Base-by-base conservation (phyloP, 2,329 filamentous ascomycete genomes). In the Ceratocystis diversiconidia region DNA sequence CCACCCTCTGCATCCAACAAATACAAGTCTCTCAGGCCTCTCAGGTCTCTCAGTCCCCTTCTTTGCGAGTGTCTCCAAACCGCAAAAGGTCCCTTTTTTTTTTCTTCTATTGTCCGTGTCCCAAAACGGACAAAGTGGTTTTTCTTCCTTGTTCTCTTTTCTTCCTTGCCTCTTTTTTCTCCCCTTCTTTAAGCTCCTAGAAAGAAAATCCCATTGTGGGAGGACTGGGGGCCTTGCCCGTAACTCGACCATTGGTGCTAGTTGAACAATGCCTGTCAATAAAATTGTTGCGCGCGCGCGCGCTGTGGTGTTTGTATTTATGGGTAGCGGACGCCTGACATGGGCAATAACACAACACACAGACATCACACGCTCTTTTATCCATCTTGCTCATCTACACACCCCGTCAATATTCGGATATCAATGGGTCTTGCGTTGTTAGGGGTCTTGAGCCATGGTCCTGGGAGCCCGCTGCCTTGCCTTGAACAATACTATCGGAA, bases 111-210 rank as follows among this genome's bases (percentile, higher is more conserved):
- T 57, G 52, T 57, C 12, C 17, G 22, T 57, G 52, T 57, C 52
- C 28, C 52, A 32, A 57, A 57, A 30, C 52, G 10, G 52, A 57
- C 52, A 57, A 57, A 57, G 52, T 57, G 52, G 22, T 57, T 57
- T 57, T 57, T 57, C 30, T 28, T 12, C 22, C 48, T 57, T 30
- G 48, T 25, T 25, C 22, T 25, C 22, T 57, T 57, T 57, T 57
- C 30, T 28, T 12, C 22, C 48, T 57, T 30, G 48, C 25, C 22
- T 12, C 52, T 32, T 22, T 17, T n/a, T 1, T 32, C 22, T 4
- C 12, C 2, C 50, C 22, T 52, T 50, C 4, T 55, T 25, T 22
- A 52, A 52, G 22, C 48, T 19, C 10, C n/a, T 5, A 48, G 15
- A 12, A 5, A 25, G 28, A 55, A 5, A 55, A 30, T 57, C 22